These are phyloP conservation scores for Antarctomyces pellizariae DNA, from an alignment of 495 filamentous ascomycete species.

Conservation along the genomic window DNA sequence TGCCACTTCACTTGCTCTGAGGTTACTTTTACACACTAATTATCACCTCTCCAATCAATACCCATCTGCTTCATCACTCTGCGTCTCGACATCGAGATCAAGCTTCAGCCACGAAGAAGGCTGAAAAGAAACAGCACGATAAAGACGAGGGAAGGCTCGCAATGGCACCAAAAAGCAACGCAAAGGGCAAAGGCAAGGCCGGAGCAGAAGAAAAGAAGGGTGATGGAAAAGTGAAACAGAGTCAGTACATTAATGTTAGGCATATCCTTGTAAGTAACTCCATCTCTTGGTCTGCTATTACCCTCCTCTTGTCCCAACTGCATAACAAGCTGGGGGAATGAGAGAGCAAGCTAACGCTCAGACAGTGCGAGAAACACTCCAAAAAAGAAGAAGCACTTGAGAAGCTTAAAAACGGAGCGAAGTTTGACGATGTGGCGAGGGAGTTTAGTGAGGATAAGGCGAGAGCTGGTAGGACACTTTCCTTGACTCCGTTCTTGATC, in stretches of 20 bases:
- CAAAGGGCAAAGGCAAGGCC: conserved; percentile 25
- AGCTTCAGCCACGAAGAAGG: no score
- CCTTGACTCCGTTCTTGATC: no score
- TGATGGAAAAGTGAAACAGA: conserved; percentile 39
- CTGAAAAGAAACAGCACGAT: no score
- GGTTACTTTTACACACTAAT: no score
- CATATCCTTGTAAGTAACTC: conserved; percentile 51
- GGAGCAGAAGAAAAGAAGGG: conserved; percentile 22
- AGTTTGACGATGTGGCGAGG: conserved; percentile 75
- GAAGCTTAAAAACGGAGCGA: conserved; percentile 50
- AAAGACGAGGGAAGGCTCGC: conserved; percentile 1
- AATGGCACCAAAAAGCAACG: conserved; percentile 34
- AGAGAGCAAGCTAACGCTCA: conserved; percentile 3
- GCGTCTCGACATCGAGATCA: no score
- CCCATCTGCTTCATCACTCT: no score
- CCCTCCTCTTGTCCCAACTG: no score
- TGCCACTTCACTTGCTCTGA: no score
- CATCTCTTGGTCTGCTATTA: no score
- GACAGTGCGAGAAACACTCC: conserved; percentile 70
- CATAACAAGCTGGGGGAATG: conserved; percentile 2
- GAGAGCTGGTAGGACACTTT: conserved; percentile 41
- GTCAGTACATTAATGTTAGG: conserved; percentile 59
- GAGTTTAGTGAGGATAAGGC: conserved; percentile 84
- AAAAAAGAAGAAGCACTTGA: conserved; percentile 75
- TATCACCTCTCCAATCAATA: no score